Conservation (phyloP, 148 eudicot genomes). For the Silene uniflora region DNA sequence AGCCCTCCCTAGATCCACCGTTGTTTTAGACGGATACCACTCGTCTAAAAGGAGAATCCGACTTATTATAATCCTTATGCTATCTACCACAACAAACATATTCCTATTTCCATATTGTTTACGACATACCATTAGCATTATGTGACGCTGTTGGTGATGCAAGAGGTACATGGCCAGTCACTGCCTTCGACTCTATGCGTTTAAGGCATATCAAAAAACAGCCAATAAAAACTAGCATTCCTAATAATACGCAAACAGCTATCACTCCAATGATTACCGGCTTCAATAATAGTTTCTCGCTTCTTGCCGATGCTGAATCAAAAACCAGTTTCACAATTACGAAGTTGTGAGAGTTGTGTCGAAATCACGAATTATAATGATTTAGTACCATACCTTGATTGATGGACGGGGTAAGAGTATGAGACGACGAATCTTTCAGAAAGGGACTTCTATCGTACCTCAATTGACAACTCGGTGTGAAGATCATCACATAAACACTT, state of each 20-base stretch:
- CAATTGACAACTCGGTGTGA: conserved; percentile 5
- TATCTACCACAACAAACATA: no score
- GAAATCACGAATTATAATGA: background rate
- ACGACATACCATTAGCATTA: background rate
- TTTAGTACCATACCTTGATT: background rate
- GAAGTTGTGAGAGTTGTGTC: background rate
- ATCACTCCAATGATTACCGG: conserved; percentile 8
- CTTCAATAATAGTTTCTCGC: background rate
- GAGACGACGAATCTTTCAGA: background rate
- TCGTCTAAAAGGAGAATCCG: no score
- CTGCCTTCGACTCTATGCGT: background rate
- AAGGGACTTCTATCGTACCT: background rate
- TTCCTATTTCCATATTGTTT: no score
- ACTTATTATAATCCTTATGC: no score
- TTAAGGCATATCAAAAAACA: background rate
- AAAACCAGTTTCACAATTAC: background rate
- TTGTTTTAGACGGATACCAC: no score
- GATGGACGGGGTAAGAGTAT: background rate
- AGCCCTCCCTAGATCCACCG: no score
- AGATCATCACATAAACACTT: background rate
- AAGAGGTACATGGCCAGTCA: background rate
- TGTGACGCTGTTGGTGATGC: background rate
- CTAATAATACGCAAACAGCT: background rate
- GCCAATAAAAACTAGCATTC: background rate
- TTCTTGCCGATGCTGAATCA: background rate